Conservation (phyloP, 1,284 basidiomycete species). For the Agroathelia rolfsii region DNA sequence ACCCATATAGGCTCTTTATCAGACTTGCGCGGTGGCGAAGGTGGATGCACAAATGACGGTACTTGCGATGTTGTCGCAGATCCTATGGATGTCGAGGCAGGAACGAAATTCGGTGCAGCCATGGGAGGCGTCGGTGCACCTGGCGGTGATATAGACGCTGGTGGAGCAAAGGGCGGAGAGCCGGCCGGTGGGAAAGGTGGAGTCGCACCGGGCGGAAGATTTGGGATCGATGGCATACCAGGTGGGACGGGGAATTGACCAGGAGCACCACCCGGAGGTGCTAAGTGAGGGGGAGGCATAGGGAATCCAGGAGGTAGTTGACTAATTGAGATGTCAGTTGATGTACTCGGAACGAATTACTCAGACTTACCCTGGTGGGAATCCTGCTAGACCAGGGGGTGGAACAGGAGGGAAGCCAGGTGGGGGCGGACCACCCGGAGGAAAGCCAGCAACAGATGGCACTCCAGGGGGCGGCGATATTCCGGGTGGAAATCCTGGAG, state of each 20-base stretch:
- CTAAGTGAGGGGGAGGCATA: conserved; percentile 21
- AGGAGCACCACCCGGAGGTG: conserved; percentile 22
- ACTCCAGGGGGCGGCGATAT: conserved; percentile 31
- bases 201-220: conserved; percentile 22
- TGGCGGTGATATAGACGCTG: conserved; percentile 21
- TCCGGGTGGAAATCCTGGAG: conserved; percentile 29
- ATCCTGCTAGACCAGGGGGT: conserved; percentile 28
- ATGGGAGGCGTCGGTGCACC: conserved; percentile 29
- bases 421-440: conserved; percentile 26
- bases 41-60: conserved; percentile 13
- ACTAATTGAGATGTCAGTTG: conserved; percentile 19
- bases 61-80: conserved; percentile 16
- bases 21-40: conserved; percentile 14
- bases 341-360: conserved; percentile 2
- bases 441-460: too few species aligned
- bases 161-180: conserved; percentile 28
- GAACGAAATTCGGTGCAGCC: conserved; percentile 19
- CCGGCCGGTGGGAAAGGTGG: conserved; percentile 20
- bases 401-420: conserved; percentile 27
- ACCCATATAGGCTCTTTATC: conserved; percentile 22
- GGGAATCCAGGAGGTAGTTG: conserved; percentile 35
- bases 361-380: conserved; percentile 39
- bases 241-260: conserved; percentile 23
- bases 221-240: conserved; percentile 17
- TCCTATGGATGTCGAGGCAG: conserved; percentile 13